Evolutionary conservation across 164 flowering plant genomes (phyloP), one percentile per base, ranked within the genome.

Genomic region (Malania oleifera): DNA sequence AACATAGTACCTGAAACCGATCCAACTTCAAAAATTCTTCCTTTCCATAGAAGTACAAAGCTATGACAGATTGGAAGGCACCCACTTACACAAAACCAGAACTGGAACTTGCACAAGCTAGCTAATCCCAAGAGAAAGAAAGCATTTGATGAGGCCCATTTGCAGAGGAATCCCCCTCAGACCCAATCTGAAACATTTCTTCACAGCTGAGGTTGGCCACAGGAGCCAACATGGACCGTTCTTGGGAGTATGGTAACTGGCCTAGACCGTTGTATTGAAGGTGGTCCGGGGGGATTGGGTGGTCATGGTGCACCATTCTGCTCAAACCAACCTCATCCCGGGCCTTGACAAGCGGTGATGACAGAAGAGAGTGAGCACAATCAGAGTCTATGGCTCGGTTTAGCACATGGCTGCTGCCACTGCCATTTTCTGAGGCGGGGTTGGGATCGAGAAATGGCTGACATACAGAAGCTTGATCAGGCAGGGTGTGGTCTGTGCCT

Each of bases 331-430:
- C 47, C 60, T 72, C n/a, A n/a, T n/a, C 74, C 51, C 61, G 55
- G 31, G 80, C 54, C 44, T 63, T 72, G 45, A 80, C 39, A 11
- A 68, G 71, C 15, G 73, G 70, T 18, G 83, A 78, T 83, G 88
- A 83, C 88, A 83, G 87, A 82, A 82, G 87, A 82, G 87, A 80
- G 85, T 71, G 84, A 82, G 85, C 84, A 82, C 85, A 60, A 56
- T 60, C 61, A 15, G 79, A 75, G 50, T 68, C 56, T 22, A 67
- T 43, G 22, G 59, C 66, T 48, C 54, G 67, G 54, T 41, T 62
- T 44, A 70, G 52, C 47, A 72, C 69, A 14, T 54, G 76, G 59
- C 57, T 54, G 57, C 67, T 59, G 31, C 54, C 53, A 34, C 12
- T 31, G 35, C 56, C 26, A 6, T 60, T 47, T 39, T 45, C 54